Evolutionary conservation across 2,329 filamentous ascomycete genomes (phyloP), one percentile per base, ranked within the genome.

Genomic region (Colletotrichum karsti): DNA sequence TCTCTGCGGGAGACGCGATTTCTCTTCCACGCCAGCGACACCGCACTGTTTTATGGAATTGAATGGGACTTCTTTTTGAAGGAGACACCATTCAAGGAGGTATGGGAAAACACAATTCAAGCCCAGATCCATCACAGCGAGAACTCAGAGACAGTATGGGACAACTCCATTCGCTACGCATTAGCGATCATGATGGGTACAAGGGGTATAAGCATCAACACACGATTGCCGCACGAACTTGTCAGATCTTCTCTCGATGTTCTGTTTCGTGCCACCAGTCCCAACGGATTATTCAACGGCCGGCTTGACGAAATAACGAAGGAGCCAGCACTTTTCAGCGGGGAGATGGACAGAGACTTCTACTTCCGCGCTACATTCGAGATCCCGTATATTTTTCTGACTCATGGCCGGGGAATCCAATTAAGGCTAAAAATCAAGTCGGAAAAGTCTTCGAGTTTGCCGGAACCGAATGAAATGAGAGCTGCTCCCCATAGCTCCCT

Each of bases 401-500:
- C 50, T 22, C 50, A 54, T 28, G 33, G 50, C 18, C 35, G 26
- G 50, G 35, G 3, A 5, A 54, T 54, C 0, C 2, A 54, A n/a
- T 15, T 22, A 0, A 24, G 24, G 1, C 20, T 46, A 5, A 46
- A 46, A 10, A 3, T 0, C 20, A 46, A 2, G 0, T 22, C 0
- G 41, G 18, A 18, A 20, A 12, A 24, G 8, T 5, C 0, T 13
- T 7, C 41, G 2, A 20, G 18, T 12, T 0, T 5, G 10, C 20
- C 1, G 20, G 10, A 22, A 13, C 0, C 18, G 8, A 44, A 44
- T 0, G 0, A 1, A 18, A 2, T 3, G 1, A 15, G 18, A 15
- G 6, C 26, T 3, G 18, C n/a, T n/a, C n/a, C n/a, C n/a, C n/a
- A n/a, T n/a, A n/a, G n/a, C n/a, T n/a, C n/a, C n/a, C n/a, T n/a